Base-by-base conservation (phyloP, 768 basidiomycete species). In the Hemileccinum impolitum region DNA sequence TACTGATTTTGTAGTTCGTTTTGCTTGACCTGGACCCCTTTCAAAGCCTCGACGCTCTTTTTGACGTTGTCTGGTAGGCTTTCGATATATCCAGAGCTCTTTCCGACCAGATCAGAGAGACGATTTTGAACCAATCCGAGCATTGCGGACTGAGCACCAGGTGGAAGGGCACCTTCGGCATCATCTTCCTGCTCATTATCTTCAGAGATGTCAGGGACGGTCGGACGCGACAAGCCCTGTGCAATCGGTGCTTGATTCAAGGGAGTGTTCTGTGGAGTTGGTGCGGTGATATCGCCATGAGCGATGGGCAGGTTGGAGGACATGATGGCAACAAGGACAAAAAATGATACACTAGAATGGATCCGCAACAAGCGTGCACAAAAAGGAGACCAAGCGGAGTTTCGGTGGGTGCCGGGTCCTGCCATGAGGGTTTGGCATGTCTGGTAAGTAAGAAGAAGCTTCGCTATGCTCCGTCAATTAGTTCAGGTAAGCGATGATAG, bases 31-130 rank as follows among this genome's bases (percentile, higher is more conserved):
- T 97, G 95, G 38, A 99, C 78, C 45, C 94, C 95, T 69, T 96
- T 95, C 64, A 99, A 76, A 14, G 84, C 95, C 71, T 94, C 90
- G 59, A 99, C 72, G 61, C 84, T 88, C 69, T 82, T 75, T 72
- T 89, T 89, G 62, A 94, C 82, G 38, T 86, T 82, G 39, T 77
- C 70, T 11, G 94, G 88, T 43, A 98, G 80, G 60, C 75, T 77
- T 73, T 97, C 93, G 73, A 99, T 82, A 73, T 99, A 99, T 13
- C 94, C 94, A 13, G 91, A 94, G 64, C 90, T 91, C 69, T 84
- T 85, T 42, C 95, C 95, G 55, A 97, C 73, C 32, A 99, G 84
- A 59, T 76, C 77, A 31, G 84, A 82, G 53, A 99, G 87, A 69
- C 84, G 87, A 57, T 85, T 85, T 55, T 97, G 92, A 13, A 98